Evolutionary conservation across 768 basidiomycete species (phyloP).

Genomic region (Suillus spraguei): DNA sequence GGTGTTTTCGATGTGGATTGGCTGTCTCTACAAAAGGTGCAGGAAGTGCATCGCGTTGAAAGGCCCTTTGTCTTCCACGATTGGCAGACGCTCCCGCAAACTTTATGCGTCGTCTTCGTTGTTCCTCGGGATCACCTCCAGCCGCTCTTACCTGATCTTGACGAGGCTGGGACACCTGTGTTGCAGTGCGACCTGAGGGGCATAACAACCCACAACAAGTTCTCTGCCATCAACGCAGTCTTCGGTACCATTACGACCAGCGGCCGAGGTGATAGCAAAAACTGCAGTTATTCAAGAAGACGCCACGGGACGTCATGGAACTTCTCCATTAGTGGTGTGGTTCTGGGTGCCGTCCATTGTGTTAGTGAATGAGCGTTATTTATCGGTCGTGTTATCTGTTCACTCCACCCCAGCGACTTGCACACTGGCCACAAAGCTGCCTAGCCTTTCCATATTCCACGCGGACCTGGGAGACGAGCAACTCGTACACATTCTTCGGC

Average conservation of each 20-base stretch:
- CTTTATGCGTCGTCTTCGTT: conserved; percentile 34
- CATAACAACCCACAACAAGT: conserved; percentile 13
- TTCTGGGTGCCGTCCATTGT: conserved; percentile 19
- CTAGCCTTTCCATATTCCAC: background rate
- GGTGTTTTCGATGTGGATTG: conserved; percentile 37
- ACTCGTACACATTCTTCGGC: background rate
- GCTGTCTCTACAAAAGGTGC: conserved; percentile 20
- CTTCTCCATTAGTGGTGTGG: conserved; percentile 24
- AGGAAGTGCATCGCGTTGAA: conserved; percentile 11
- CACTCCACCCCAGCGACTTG: conserved; percentile 15
- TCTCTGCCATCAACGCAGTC: conserved; percentile 23
- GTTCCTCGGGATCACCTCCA: conserved; percentile 32
- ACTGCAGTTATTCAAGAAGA: conserved; percentile 19
- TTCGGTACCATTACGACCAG: conserved; percentile 23
- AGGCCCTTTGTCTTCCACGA: conserved; percentile 29
- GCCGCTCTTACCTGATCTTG: conserved; percentile 26
- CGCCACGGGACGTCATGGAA: conserved; percentile 18
- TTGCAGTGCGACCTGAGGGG: conserved; percentile 26
- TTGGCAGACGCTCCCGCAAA: conserved; percentile 32
- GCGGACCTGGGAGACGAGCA: background rate
- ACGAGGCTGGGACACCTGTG: conserved; percentile 18
- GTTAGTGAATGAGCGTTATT: conserved; percentile 17
- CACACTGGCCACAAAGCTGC: conserved; percentile 11
- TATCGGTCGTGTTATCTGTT: conserved; percentile 21
- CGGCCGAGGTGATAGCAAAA: conserved; percentile 23